Evolutionary conservation across 805 yeast species (phyloP), one percentile per base, ranked within the genome.

Genomic region (Yamadazyma phyllophila): DNA sequence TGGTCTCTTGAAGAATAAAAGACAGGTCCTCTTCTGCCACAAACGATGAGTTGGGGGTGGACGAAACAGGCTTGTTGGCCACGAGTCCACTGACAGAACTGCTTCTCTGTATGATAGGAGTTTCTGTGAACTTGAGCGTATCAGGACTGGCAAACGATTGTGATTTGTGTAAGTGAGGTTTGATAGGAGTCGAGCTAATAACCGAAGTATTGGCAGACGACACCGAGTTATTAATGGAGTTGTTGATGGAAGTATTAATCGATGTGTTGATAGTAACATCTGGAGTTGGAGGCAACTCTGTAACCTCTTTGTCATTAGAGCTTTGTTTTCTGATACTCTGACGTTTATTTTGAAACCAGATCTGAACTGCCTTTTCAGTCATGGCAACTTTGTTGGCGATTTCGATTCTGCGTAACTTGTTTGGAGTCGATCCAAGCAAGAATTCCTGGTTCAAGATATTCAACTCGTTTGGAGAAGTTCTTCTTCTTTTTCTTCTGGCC

Each of bases 351-450:
- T 94, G 99, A 69, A 94, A 94, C 99, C 99, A 94, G 51, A 92
- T 89, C 69, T 94, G 99, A 30, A 94, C 96, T 1, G 97, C 96
- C 64, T 91, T 89, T 65, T 91, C 97, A n/a, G 92, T 81, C 98
- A 94, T 94, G 54, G 82, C 83, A 34, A 94, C 95, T 52, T 74
- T 79, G 26, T 70, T 65, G 4, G 98, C 96, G 53, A 94, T 87
- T 52, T 83, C 86, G 36, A 80, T 73, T 55, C 98, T 80, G 59
- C 85, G 76, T 37, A 76, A 67, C 62, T 83, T 85, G 60, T 85
- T 84, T 38, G 99, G 99, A 41, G 96, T 88, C 36, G 82, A 73
- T 48, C 96, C 90, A 40, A 69, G 60, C 41, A 76, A 76, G 59
- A 92, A 94, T 68, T 90, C 96, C 31, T 74, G 66, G 65, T 90